Conservation (phyloP, 306 rosid genomes). For the Trifolium dubium region DNA sequence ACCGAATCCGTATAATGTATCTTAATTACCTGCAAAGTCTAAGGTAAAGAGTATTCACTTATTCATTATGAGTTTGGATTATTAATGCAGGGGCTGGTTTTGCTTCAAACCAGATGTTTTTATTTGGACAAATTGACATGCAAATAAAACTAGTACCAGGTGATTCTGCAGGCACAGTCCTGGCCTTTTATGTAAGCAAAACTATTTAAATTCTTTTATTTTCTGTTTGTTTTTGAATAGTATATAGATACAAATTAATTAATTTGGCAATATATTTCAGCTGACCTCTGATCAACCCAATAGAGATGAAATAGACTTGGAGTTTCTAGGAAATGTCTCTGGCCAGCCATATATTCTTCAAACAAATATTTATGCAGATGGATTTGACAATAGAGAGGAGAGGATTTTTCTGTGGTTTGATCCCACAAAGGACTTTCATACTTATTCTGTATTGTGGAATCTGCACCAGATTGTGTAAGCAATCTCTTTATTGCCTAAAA, state of each 20-base stretch:
- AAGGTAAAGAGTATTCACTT: neutral
- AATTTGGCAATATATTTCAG: slow-evolving; percentile 51
- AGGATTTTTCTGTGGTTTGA: slow-evolving; percentile 94
- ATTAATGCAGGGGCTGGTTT: slow-evolving; percentile 69
- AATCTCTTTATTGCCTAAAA: slow-evolving; percentile 5
- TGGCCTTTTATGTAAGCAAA: slow-evolving; percentile 78
- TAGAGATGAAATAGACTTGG: slow-evolving; percentile 84
- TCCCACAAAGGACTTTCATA: slow-evolving; percentile 84
- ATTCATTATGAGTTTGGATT: slow-evolving; percentile 26
- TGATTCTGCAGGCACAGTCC: slow-evolving; percentile 88
- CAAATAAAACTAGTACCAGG: slow-evolving; percentile 87
- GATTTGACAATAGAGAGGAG: slow-evolving; percentile 78
- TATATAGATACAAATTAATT: neutral
- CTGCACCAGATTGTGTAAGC: slow-evolving; percentile 87
- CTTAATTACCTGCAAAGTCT: neutral
- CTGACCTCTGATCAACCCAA: slow-evolving; percentile 86
- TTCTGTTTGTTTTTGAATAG: slow-evolving; percentile 3
- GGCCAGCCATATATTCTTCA: slow-evolving; percentile 81
- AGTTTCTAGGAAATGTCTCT: slow-evolving; percentile 84
- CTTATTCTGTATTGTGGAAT: slow-evolving; percentile 89
- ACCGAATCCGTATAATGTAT: no score
- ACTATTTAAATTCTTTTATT: neutral
- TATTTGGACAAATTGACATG: slow-evolving; percentile 91
- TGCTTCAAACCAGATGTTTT: slow-evolving; percentile 84
- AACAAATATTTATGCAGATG: slow-evolving; percentile 80